A percentile compares a stretch with the other conserved stretches of the same genome.
These are phyloP conservation scores for Tulasnella sp. DNA, from an alignment of 768 basidiomycete species.

Conservation along the genomic window DNA sequence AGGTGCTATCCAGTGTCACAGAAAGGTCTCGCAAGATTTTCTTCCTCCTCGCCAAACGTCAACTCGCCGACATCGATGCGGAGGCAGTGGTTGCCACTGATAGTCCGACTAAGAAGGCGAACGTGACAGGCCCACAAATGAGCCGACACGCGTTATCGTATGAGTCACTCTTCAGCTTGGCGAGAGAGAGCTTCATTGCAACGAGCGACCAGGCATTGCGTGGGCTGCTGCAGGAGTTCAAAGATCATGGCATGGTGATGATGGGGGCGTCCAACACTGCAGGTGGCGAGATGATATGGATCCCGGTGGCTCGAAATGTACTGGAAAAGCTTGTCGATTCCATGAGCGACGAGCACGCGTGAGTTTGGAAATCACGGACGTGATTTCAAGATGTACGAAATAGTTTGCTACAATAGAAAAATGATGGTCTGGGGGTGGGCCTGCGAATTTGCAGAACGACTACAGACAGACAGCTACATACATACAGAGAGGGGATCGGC, in stretches of 20 bases:
- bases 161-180: conserved; percentile 59
- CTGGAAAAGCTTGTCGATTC: conserved; percentile 26
- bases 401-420: no score
- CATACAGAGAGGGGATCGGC: no score
- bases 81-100: conserved; percentile 17
- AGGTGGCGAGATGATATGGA: conserved; percentile 63
- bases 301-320: conserved; percentile 72
- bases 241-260: conserved; percentile 81
- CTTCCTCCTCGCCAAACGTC: conserved; percentile 51
- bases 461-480: no score
- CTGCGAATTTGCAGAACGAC: no score
- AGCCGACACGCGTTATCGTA: conserved; percentile 46
- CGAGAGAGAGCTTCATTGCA: conserved; percentile 77
- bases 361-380: no score
- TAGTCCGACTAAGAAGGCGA: conserved; percentile 17
- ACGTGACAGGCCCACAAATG: conserved; percentile 35
- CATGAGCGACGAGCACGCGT: background rate
- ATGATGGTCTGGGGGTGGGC: no score
- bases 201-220: conserved; percentile 77
- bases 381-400: no score
- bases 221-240: conserved; percentile 77
- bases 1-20: conserved; percentile 80
- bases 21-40: conserved; percentile 81
- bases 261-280: conserved; percentile 32
- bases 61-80: conserved; percentile 51